Conservation (phyloP, 106 monocot genomes). For the Triglochin maritima region DNA sequence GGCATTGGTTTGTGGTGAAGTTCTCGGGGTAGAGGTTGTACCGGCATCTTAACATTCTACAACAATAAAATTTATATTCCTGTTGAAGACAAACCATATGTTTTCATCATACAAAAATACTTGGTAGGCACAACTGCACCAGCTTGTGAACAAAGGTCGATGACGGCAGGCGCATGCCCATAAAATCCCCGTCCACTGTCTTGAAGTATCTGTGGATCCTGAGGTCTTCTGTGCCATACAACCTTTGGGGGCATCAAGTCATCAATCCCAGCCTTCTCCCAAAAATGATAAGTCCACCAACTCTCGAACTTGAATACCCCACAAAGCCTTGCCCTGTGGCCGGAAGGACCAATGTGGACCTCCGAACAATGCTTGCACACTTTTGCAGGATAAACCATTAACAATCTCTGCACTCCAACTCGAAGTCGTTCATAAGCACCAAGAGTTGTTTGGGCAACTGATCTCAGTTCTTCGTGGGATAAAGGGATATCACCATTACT, state of each 20-base stretch:
- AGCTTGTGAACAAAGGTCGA: conserved; percentile 71
- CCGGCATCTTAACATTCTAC: no score
- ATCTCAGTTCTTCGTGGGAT: conserved; percentile 14
- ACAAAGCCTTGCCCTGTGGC: conserved; percentile 71
- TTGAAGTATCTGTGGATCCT: conserved; percentile 53
- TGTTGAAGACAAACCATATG: conserved; percentile 29
- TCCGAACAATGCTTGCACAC: conserved; percentile 72
- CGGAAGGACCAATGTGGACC: conserved; percentile 77
- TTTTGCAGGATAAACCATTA: conserved; percentile 65
- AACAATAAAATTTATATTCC: no score
- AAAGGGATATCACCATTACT: not conserved
- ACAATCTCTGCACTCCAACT: conserved; percentile 51
- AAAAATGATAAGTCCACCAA: conserved; percentile 61
- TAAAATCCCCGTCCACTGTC: conserved; percentile 65
- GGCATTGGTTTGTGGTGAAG: no score
- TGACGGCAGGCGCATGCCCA: conserved; percentile 88
- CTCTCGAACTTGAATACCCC: conserved; percentile 66
- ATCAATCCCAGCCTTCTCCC: conserved; percentile 70
- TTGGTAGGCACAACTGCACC: conserved; percentile 62
- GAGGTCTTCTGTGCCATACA: conserved; percentile 72
- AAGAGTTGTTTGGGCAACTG: conserved; percentile 43
- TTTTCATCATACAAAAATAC: conserved; percentile 70
- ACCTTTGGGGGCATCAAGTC: conserved; percentile 61
- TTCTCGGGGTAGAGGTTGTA: no score
- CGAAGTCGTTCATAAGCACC: conserved; percentile 75